Conservation (phyloP, 306 rosid species). For the Cajanus cajan region DNA sequence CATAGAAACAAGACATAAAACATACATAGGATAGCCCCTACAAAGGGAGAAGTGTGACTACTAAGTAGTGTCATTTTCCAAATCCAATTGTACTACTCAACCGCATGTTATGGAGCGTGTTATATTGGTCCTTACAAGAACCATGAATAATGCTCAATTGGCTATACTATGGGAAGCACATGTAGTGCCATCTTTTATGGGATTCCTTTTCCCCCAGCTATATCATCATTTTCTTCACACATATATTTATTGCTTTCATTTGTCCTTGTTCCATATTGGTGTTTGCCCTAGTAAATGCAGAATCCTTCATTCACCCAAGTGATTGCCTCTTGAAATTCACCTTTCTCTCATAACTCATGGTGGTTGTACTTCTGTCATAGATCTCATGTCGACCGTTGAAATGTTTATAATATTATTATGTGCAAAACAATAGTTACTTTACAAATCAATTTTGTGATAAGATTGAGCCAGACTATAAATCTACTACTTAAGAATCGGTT, state of each 20-base stretch:
- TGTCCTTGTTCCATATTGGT: not conserved
- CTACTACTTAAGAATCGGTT: no score
- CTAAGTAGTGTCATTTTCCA: not conserved
- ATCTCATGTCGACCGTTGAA: not conserved
- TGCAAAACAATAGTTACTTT: no score
- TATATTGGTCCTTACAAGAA: not conserved
- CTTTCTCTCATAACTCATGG: not conserved
- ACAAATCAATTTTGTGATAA: no score
- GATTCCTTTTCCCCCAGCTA: not conserved
- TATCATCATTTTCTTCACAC: not conserved
- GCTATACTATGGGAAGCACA: conserved; percentile 7
- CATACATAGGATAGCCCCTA: not conserved
- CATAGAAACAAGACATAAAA: not conserved
- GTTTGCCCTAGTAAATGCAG: not conserved
- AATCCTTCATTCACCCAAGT: not conserved
- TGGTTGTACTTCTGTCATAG: not conserved
- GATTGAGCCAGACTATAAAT: no score
- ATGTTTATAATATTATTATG: no score
- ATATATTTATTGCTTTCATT: not conserved
- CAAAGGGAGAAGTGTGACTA: not conserved
- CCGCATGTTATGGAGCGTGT: not conserved
- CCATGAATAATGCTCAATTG: not conserved
- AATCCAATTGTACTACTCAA: not conserved
- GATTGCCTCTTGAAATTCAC: conserved; percentile 6
- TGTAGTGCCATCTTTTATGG: not conserved